Percentiles rank a stretch among this genome's conserved stretches.
Evolutionary conservation across 345 rosid genomes (phyloP).

Genomic region (Eutrema japonicum): DNA sequence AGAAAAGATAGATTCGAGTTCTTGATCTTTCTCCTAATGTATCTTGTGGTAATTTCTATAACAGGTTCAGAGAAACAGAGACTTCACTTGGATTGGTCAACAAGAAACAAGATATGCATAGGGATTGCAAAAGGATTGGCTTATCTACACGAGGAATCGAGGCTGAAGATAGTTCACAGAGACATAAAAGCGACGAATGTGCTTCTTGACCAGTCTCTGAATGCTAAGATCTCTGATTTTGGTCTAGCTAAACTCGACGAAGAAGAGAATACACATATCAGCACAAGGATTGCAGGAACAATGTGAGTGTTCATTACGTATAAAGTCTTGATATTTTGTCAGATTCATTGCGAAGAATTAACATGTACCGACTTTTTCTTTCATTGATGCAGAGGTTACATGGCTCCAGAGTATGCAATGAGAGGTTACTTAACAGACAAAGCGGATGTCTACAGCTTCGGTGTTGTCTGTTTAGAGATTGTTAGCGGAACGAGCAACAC

Average conservation of each 20-base stretch:
- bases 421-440: constrained; percentile 96
- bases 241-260: constrained; percentile 75
- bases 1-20: background rate
- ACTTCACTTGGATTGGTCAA: constrained; percentile 63
- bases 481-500: constrained; percentile 97
- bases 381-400: constrained; percentile 68
- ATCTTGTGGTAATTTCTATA: background rate
- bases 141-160: constrained; percentile 74
- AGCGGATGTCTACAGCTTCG: constrained; percentile 92
- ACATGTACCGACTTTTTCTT: background rate
- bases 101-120: constrained; percentile 63
- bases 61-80: constrained; percentile 51
- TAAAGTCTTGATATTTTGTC: background rate
- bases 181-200: constrained; percentile 77
- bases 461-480: constrained; percentile 77
- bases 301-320: constrained; percentile 46
- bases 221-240: constrained; percentile 68
- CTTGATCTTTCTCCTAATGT: constrained; percentile 5
- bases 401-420: constrained; percentile 99
- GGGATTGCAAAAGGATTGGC: constrained; percentile 73
- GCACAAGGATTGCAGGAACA: constrained; percentile 72
- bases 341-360: background rate
- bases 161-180: constrained; percentile 70
- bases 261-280: constrained; percentile 70
- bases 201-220: constrained; percentile 60